Evolutionary conservation across 805 yeast species (phyloP).

Genomic region (Starmerella davenportii): DNA sequence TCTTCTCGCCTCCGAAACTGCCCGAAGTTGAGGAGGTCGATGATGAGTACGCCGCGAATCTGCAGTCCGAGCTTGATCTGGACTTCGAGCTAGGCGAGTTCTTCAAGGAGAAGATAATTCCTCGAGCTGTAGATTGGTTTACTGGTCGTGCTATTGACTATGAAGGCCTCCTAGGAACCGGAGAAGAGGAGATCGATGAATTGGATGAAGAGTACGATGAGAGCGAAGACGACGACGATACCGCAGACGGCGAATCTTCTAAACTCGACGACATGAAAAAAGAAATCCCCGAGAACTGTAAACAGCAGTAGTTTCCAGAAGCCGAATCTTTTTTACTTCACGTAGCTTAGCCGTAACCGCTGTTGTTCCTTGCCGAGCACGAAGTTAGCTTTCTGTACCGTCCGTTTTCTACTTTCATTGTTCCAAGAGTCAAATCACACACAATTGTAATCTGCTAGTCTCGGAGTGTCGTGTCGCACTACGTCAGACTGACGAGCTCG

Average conservation of each 20-base stretch:
- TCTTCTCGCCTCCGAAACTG: conserved; percentile 82
- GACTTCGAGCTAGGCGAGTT: conserved; percentile 95
- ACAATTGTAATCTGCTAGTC: no score
- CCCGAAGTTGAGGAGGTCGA: conserved; percentile 36
- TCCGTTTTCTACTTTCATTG: no score
- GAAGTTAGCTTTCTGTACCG: no score
- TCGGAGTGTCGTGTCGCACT: no score
- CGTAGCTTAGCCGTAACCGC: no score
- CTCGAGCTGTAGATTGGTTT: conserved; percentile 96
- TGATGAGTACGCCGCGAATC: conserved; percentile 50
- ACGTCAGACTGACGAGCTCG: no score
- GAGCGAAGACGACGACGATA: conserved; percentile 34
- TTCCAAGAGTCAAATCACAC: no score
- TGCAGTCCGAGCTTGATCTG: conserved; percentile 69
- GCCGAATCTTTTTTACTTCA: background rate
- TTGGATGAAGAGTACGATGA: conserved; percentile 46
- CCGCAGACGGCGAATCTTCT: conserved; percentile 27
- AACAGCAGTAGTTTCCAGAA: conserved; percentile 27
- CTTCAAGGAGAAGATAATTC: conserved; percentile 84
- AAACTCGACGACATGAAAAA: conserved; percentile 24
- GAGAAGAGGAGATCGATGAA: conserved; percentile 44
- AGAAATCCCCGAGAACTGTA: conserved; percentile 42
- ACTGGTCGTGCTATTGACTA: conserved; percentile 90
- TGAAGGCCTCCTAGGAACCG: conserved; percentile 39
- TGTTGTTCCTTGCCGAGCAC: no score